These are phyloP conservation scores for Dimargaris verticillata DNA, from an alignment of 192 early-diverging fungal species.

Conservation along the genomic window DNA sequence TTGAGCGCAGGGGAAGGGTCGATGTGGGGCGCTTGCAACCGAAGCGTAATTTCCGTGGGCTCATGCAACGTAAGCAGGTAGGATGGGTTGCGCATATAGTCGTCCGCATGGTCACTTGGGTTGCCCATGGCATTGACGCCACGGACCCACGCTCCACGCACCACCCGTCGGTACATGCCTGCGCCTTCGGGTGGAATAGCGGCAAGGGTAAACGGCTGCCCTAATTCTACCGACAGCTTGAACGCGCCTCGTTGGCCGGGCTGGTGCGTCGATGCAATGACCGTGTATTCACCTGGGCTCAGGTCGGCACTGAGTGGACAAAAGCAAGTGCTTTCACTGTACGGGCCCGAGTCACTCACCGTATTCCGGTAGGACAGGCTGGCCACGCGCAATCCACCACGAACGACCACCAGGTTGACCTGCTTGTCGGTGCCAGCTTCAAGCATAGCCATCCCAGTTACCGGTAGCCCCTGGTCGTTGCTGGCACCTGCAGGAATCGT, in stretches of 20 bases:
- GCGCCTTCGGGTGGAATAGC: slow-evolving; percentile 61
- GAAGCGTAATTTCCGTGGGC: slow-evolving; percentile 40
- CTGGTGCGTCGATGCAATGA: slow-evolving; percentile 65
- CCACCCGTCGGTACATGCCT: slow-evolving; percentile 45
- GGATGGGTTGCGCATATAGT: slow-evolving; percentile 44
- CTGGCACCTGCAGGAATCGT: slow-evolving; percentile 21
- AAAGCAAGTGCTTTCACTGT: slow-evolving; percentile 59
- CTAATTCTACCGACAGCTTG: slow-evolving; percentile 42
- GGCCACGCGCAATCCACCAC: slow-evolving; percentile 52
- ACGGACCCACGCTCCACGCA: slow-evolving; percentile 34
- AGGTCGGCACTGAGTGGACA: slow-evolving; percentile 40
- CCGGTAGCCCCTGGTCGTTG: slow-evolving; percentile 16
- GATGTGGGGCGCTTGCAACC: slow-evolving; percentile 49
- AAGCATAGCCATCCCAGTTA: slow-evolving; percentile 34
- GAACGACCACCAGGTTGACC: slow-evolving; percentile 49
- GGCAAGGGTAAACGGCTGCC: slow-evolving; percentile 27
- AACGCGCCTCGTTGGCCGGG: slow-evolving; percentile 49
- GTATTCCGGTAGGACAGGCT: slow-evolving; percentile 41
- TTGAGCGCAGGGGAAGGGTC: slow-evolving; percentile 47
- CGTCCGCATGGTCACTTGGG: slow-evolving; percentile 23
- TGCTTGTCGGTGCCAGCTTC: slow-evolving; percentile 46
- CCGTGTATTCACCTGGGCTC: slow-evolving; percentile 50
- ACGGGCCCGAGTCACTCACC: slow-evolving; percentile 53
- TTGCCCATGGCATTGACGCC: slow-evolving; percentile 44
- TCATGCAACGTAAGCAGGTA: slow-evolving; percentile 41